Evolutionary conservation across 352 stramenopile species (phyloP), one percentile per base, ranked within the genome.

Genomic region (Pythium volutum): DNA sequence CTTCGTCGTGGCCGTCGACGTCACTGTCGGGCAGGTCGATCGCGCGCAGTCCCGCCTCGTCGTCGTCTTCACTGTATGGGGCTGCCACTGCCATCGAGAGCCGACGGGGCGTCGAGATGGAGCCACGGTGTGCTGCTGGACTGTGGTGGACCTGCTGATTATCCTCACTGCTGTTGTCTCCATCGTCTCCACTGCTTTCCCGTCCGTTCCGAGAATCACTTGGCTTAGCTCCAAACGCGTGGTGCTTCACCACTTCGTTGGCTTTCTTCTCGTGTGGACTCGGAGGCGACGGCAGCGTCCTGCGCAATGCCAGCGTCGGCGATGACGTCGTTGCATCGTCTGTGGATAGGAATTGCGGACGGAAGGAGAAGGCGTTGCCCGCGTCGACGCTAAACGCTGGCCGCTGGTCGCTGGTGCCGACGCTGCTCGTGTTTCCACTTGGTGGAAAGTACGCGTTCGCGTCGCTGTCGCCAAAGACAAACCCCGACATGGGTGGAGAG

Each of bases 321-420:
- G 57, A 64, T n/a, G 36, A 31, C 16, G 39, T 15, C 11, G 42
- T 18, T 6, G 42, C 18, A n/a, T n/a, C n/a, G 25, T 39, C 18
- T 43, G 51, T 11, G 7, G 56, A 15, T 4, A 47, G 25, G 29
- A 61, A 56, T 4, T 42, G 57, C 23, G 59, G 18, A 8, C 59
- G 59, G 59, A 66, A 66, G 25, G 57, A 43, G 42, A 67, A 67
- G 2, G 53, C 51, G 51, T 59, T 45, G 60, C 38, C 23, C 12
- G 16, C 22, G 26, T 58, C 43, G 38, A 67, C 62, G 36, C 34
- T 56, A 45, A 67, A 67, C 8, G 50, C 25, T 11, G 59, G 50
- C 6, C 51, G 39, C 2, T 26, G 9, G 23, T 60, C 50, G 41
- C 31, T 52, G 2, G 39, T 20, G 29, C 29, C 29, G 3, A n/a